These are phyloP conservation scores for Iberis pinnata DNA, from an alignment of 345 rosid genomes.

Conservation along the genomic window DNA sequence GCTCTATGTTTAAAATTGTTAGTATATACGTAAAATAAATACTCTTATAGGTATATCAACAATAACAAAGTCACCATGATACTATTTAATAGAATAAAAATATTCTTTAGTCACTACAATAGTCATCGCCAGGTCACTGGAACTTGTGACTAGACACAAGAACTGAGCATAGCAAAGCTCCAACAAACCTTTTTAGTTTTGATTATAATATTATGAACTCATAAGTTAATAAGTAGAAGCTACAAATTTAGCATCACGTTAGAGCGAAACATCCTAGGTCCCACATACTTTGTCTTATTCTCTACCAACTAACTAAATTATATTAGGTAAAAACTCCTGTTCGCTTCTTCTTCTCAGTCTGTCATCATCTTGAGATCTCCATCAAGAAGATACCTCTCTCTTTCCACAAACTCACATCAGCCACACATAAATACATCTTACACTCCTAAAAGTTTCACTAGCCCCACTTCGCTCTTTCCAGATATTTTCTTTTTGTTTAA, in stretches of 20 bases:
- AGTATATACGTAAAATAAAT: background rate
- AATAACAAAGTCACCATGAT: background rate
- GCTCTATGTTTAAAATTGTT: background rate
- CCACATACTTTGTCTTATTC: constrained; percentile 37
- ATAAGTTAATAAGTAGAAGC: constrained; percentile 10
- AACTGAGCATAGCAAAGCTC: too few relatives aligned
- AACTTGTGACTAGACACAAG: constrained; percentile 15
- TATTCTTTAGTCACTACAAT: background rate
- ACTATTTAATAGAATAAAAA: background rate
- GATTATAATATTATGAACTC: constrained; percentile 18
- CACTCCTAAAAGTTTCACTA: constrained; percentile 19
- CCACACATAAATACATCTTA: too few relatives aligned
- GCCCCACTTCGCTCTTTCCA: too few relatives aligned
- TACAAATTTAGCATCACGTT: too few relatives aligned
- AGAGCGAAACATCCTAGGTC: constrained; percentile 54
- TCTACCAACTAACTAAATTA: too few relatives aligned
- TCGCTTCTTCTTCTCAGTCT: constrained; percentile 26
- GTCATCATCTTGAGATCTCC: constrained; percentile 51
- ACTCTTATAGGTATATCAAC: constrained; percentile 7
- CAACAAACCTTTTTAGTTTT: constrained; percentile 15
- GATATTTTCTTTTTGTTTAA: too few relatives aligned
- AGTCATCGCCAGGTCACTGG: constrained; percentile 21
- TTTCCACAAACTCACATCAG: too few relatives aligned
- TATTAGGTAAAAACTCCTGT: constrained; percentile 18
- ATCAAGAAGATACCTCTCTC: too few relatives aligned